Evolutionary conservation across 2,329 filamentous ascomycete genomes (phyloP).

Genomic region (Dothidotthia symphoricarpi): DNA sequence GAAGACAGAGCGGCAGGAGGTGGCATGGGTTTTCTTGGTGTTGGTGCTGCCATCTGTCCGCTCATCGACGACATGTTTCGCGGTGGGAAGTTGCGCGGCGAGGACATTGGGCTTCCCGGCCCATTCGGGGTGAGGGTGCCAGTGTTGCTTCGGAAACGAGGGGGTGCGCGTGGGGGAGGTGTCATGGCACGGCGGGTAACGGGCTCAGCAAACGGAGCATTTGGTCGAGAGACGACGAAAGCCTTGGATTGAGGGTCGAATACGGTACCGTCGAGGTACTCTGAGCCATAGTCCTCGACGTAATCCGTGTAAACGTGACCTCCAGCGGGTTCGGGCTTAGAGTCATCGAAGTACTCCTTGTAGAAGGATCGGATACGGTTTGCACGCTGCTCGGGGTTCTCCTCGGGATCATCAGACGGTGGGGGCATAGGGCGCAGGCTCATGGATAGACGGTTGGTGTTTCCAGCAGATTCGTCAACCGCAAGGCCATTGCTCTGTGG

Average conservation of each 20-base stretch:
- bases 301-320: slow-evolving; percentile 52
- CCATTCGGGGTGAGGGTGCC: slow-evolving; percentile 43
- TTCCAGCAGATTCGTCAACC: slow-evolving; percentile 31
- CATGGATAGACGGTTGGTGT: slow-evolving; percentile 56
- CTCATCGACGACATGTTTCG: slow-evolving; percentile 46
- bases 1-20: slow-evolving; percentile 72
- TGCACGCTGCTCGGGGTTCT: slow-evolving; percentile 90
- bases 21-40: slow-evolving; percentile 60
- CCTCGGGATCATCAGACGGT: slow-evolving; percentile 66
- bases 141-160: slow-evolving; percentile 49
- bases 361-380: slow-evolving; percentile 98
- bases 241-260: slow-evolving; percentile 58
- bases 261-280: slow-evolving; percentile 62
- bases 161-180: slow-evolving; percentile 72
- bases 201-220: slow-evolving; percentile 73
- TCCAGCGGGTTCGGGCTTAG: slow-evolving; percentile 50
- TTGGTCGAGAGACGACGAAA: slow-evolving; percentile 57
- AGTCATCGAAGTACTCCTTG: slow-evolving; percentile 98
- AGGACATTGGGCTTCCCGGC: slow-evolving; percentile 53
- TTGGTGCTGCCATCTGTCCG: slow-evolving; percentile 28
- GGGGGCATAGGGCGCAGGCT: slow-evolving; percentile 81
- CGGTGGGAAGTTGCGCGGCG: slow-evolving; percentile 36
- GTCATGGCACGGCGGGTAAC: slow-evolving; percentile 92
- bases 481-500: slow-evolving; percentile 24
- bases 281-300: slow-evolving; percentile 72